A percentile compares a stretch with the other conserved stretches of the same genome.
These are phyloP conservation scores for Crithidia brevicula DNA, from an alignment of 208 protist species.

Conservation along the genomic window DNA sequence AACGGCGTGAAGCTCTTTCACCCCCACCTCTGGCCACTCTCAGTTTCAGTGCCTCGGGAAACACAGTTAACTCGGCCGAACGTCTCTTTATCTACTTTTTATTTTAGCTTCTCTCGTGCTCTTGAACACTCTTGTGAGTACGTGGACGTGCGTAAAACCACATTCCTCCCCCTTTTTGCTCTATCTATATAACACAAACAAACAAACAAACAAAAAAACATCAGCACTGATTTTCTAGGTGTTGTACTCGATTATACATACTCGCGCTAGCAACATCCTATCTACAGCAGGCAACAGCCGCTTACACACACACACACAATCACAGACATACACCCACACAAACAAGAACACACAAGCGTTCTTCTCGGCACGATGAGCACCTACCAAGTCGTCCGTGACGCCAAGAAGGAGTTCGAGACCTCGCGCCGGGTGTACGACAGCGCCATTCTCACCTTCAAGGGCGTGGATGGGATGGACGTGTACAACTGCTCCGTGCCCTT, in stretches of 20 bases:
- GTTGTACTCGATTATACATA: no score
- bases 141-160: neutral
- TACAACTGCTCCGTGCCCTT: conserved; percentile 72
- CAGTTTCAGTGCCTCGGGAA: conserved; percentile 15
- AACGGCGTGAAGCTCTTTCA: no score
- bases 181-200: conserved; percentile 17
- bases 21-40: neutral
- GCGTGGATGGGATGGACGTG: conserved; percentile 60
- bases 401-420: conserved; percentile 46
- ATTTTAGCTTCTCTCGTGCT: no score
- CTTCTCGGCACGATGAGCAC: conserved; percentile 26
- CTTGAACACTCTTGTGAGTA: conserved; percentile 1
- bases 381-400: conserved; percentile 37
- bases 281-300: conserved; percentile 1
- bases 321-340: neutral
- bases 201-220: neutral
- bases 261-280: no score
- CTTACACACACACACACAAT: neutral
- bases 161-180: conserved; percentile 6
- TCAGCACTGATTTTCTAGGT: no score
- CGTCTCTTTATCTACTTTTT: neutral
- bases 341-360: no score
- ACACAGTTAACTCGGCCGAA: conserved; percentile 1
- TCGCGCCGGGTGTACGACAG: conserved; percentile 47
- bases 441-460: conserved; percentile 50